Conservation (phyloP, 257 asterid species). For the Nicotiana knightiana region DNA sequence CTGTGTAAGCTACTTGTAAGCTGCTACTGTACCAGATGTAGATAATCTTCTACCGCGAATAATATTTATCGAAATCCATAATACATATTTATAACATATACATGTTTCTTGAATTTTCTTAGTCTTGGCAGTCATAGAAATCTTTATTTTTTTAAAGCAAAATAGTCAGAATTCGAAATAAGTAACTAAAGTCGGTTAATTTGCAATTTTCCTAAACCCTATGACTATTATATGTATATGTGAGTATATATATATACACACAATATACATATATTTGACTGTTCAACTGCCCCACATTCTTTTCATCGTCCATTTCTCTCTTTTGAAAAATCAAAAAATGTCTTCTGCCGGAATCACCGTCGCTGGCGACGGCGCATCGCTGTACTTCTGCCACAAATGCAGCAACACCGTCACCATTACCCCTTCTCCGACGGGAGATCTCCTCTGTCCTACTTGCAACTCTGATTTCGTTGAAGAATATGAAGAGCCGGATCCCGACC, state of each 20-base stretch:
- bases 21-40: too few relatives aligned
- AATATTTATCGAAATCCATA: too few relatives aligned
- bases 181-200: too few relatives aligned
- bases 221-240: too few relatives aligned
- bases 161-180: too few relatives aligned
- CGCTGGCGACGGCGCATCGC: conserved; percentile 48
- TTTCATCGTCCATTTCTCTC: background rate
- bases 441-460: conserved; percentile 60
- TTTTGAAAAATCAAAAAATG: conserved; percentile 18
- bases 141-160: too few relatives aligned
- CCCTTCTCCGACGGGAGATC: conserved; percentile 45
- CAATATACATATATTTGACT: background rate
- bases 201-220: too few relatives aligned
- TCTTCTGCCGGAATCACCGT: conserved; percentile 58
- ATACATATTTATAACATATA: too few relatives aligned
- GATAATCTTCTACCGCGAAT: too few relatives aligned
- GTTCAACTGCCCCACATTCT: background rate
- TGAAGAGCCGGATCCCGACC: conserved; percentile 29
- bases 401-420: conserved; percentile 43
- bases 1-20: too few relatives aligned
- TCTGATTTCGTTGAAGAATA: conserved; percentile 65
- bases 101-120: too few relatives aligned
- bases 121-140: too few relatives aligned
- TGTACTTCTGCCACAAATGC: conserved; percentile 78
- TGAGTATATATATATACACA: background rate